A percentile compares a stretch with the other conserved stretches of the same genome.
Evolutionary conservation across 1,284 basidiomycete genomes (phyloP).

Genomic region (Ceratobasidium sp.): DNA sequence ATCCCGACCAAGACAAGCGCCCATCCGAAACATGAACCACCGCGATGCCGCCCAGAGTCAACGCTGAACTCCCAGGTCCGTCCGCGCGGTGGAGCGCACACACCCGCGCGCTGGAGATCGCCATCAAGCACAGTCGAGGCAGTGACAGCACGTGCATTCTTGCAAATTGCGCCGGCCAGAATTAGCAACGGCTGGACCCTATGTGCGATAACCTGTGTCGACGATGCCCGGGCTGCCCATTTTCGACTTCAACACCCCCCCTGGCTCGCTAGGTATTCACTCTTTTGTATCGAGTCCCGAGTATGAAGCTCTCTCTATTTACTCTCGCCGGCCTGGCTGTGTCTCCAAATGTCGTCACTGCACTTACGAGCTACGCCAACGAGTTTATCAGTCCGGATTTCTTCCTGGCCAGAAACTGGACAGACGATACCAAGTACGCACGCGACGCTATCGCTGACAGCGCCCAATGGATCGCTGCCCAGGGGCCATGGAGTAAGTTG

Average conservation of each 20-base stretch:
- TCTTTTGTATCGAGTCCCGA: slow-evolving; percentile 6
- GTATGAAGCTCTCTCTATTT: neutral
- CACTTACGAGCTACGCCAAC: slow-evolving; percentile 57
- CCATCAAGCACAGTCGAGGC: neutral
- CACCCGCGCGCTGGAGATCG: too few relatives aligned
- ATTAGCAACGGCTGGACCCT: neutral
- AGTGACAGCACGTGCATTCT: neutral
- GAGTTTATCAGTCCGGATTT: slow-evolving; percentile 62
- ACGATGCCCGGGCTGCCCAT: neutral
- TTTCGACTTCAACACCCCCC: slow-evolving; percentile 9
- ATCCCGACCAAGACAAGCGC: neutral
- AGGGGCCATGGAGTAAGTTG: slow-evolving; percentile 64
- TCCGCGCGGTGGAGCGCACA: too few relatives aligned
- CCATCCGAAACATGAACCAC: neutral
- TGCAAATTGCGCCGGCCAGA: neutral
- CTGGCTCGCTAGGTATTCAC: neutral
- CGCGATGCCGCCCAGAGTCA: neutral
- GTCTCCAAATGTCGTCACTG: slow-evolving; percentile 3
- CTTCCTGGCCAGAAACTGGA: slow-evolving; percentile 53
- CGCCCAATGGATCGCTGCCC: slow-evolving; percentile 56
- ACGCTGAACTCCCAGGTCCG: neutral
- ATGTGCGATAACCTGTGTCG: neutral
- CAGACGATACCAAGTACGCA: slow-evolving; percentile 55
- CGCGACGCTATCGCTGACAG: slow-evolving; percentile 57
- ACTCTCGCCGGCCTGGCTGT: neutral